Evolutionary conservation across 345 rosid genomes (phyloP), one percentile per base, ranked within the genome.

Genomic region (Sonneratia caseolaris): DNA sequence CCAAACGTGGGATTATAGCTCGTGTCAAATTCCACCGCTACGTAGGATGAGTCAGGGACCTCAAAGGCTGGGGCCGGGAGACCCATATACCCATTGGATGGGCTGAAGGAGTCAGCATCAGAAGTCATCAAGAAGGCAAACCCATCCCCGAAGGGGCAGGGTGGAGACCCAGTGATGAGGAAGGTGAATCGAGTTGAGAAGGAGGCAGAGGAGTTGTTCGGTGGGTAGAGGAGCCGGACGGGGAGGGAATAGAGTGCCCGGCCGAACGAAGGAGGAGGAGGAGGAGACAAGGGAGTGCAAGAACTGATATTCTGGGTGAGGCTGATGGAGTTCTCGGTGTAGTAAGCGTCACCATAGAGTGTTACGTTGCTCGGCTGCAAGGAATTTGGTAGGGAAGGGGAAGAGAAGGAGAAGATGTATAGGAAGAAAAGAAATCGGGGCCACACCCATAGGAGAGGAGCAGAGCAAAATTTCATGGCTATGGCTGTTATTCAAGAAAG

Each of bases 1-100:
- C 84, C 87, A 22, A 83, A 77, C 0, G 79, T 75, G 66, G 88
- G 86, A 75, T 92, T 86, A 66, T 70, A 86, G 42, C 76, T 71
- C 0, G 96, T 92, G 57, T 89, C 97, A 75, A 92, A 89, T 76
- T 92, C 97, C 36, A 92, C 89, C 5, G 97, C 93, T 1, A 90
- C 4, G 81, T 81, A 74, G 72, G 76, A 84, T 16, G 94, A 86
- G 66, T 85, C 91, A 70, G 77, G 78, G 3, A 81, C 78, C 69
- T 77, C 78, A 10, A 78, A 76, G 48, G 68, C 68, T 1, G 82
- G 82, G 3, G 84, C 84, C 0, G 93, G 92, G 57, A 92, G 87
- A 1, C 92, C 96, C 78, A 87, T 80, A 79, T 81, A 87, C 24
- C 96, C 97, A 27, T 80, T 77, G 18, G 83, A 83, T 73, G 80